Conservation (phyloP, 2,329 filamentous ascomycete species). For the Aspergillus intermedius region DNA sequence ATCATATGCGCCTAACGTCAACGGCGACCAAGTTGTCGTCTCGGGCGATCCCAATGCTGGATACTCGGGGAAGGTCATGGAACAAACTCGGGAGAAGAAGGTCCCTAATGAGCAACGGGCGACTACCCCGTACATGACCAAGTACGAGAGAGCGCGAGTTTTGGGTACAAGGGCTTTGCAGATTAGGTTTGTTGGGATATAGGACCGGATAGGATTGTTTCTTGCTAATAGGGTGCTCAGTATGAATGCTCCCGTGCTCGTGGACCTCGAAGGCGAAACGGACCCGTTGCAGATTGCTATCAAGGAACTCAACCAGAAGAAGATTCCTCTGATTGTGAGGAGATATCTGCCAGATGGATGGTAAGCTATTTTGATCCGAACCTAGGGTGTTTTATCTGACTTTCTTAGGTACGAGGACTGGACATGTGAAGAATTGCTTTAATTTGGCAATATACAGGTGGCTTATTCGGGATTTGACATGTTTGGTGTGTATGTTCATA, state of each 20-base stretch:
- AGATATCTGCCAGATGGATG: slow-evolving; percentile 95
- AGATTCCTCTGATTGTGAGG: slow-evolving; percentile 91
- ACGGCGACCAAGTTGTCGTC: slow-evolving; percentile 37
- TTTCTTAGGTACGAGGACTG: slow-evolving; percentile 87
- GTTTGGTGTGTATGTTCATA: slow-evolving; percentile 17
- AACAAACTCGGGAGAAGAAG: slow-evolving; percentile 67
- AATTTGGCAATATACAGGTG: slow-evolving; percentile 14
- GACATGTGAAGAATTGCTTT: slow-evolving; percentile 91
- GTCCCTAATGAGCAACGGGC: slow-evolving; percentile 80
- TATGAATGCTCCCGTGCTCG: slow-evolving; percentile 95
- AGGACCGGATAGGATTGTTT: not conserved
- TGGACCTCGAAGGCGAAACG: slow-evolving; percentile 95
- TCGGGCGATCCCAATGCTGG: slow-evolving; percentile 48
- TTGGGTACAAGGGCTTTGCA: slow-evolving; percentile 88
- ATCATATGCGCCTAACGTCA: slow-evolving; percentile 27
- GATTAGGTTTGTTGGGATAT: slow-evolving; percentile 65
- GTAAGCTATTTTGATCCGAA: slow-evolving; percentile 50
- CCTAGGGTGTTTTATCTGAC: slow-evolving; percentile 6
- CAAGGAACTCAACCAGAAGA: slow-evolving; percentile 96
- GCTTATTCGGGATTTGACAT: slow-evolving; percentile 10
- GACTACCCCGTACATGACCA: slow-evolving; percentile 98
- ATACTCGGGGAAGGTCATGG: slow-evolving; percentile 48
- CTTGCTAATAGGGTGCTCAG: slow-evolving; percentile 43
- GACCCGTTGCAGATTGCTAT: slow-evolving; percentile 96
- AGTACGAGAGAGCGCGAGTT: slow-evolving; percentile 93